Evolutionary conservation across 2,329 filamentous ascomycete genomes (phyloP), one percentile per base, ranked within the genome.

Genomic region (Hypoxylon sp.): DNA sequence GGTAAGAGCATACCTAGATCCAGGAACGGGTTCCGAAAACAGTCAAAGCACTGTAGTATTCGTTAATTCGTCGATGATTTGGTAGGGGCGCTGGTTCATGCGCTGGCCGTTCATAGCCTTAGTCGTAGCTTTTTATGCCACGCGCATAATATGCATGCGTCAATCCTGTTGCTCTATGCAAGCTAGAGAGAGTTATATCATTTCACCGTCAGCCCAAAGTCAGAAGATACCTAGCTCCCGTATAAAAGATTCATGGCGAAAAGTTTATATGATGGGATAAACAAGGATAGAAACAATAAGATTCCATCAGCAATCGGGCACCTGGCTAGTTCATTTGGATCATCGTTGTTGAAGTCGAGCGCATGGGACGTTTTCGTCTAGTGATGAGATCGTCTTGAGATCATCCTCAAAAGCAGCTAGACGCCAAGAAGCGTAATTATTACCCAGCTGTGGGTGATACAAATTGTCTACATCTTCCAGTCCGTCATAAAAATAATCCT

Each of bases 341-440:
- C 68, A 70, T 70, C 65, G 50, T 42, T 62, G 51, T 70, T 47
- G 50, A 65, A 61, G 51, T 63, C 46, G 56, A 47, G 50, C 29
- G 53, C 56, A 67, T 67, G 59, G 61, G 46, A 42, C 56, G 32
- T 35, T 54, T 62, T 62, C 42, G 48, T 59, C 64, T 67, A 70
- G 35, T 70, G 68, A 70, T 65, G 65, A 70, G 65, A 70, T 70
- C 62, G 62, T 68, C 68, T 56, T 65, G 65, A 68, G 61, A 68
- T 70, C 67, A 70, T 67, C 59, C 53, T 58, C 48, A 39, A 70
- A 70, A 62, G 60, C 39, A 60, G 60, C 52, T 70, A 67, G 64
- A 59, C 37, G 67, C 67, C 67, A 70, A 70, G 67, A 58, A 47
- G 13, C 13, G 64, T 47, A 54, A 59, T 64, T 62, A 67, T 55